Base-by-base conservation (phyloP, 768 basidiomycete species). In the Gymnopilus dilepis region DNA sequence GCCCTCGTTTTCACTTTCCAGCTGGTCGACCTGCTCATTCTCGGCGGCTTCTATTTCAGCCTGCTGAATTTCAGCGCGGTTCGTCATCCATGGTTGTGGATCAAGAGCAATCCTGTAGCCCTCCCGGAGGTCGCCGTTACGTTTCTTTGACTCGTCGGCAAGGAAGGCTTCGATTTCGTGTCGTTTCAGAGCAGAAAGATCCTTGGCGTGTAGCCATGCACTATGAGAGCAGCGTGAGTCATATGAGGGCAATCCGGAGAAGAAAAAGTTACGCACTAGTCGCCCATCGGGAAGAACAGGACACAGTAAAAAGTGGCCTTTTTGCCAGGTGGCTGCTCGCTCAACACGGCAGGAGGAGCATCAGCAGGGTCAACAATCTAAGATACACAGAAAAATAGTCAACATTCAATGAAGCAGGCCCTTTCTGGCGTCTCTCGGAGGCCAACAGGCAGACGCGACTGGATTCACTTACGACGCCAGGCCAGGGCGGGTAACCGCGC, bases 401-500 rank as follows among this genome's bases (percentile, higher is more conserved):
- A 59, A 55, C 65, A 61, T 68, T 56, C 62, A 59, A 37, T 43
- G 26, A 33, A 41, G 38, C 31, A 51, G 24, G 47, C 11, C 2
- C 15, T 6, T 6, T 26, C 21, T 15, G 13, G 19, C 22, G 26
- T 12, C 3, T 22, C 26, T 38, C 26, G 12, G 52, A 5, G 13
- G 19, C 6, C 17, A 37, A 21, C 22, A 11, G 62, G 66, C 19
- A 22, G 70, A 65, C 61, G 60, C 54, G 60, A 55, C 62, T 59
- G 59, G 17, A 50, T 48, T 22, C 54, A 85, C 92, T 77, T 72
- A 97, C 97, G 80, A 92, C 91, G 73, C 88, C 94, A 57, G 95
- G 97, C 97, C 97, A 99, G 4, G 91, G 84, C 1, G 97, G 95
- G 78, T 82, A 98, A 9, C 97, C 97, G 78, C 92, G 93, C 73